Evolutionary conservation across 371 early-diverging fungal genomes (phyloP), one percentile per base, ranked within the genome.

Genomic region (Syncephalis fuscata): DNA sequence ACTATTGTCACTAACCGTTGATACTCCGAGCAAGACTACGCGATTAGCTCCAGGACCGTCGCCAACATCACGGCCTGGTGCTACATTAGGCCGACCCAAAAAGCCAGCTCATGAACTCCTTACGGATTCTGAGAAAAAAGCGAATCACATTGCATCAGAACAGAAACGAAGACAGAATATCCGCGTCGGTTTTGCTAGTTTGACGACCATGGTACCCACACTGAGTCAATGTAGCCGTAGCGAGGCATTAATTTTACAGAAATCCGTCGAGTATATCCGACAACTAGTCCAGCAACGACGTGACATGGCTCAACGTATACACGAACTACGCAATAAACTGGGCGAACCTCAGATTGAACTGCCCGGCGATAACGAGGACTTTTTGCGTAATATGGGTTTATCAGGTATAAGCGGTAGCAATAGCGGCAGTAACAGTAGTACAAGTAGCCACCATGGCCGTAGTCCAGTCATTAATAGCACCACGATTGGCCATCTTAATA

Each of bases 101-200:
- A 44, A 44, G 22, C 22, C 22, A 11, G 5, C 3, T 3, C 44
- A 44, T 44, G 85, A 89, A 54, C 66, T 89, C 14, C 63, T 92
- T 55, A 86, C 92, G 1, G 88, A 86, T 46, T 79, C 81, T 14
- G 89, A 92, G 56, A 92, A 93, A 63, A 78, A 85, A 47, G 84
- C 88, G 3, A 94, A 92, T 63, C 95, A 94, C 63, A 92, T 94
- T 60, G 88, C 85, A 0, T 83, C 84, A 9, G 92, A 92, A 61
- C 85, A 92, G 58, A 84, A 87, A 57, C 78, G 92, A 49, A 68
- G 92, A 32, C 82, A 82, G 41, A 85, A 85, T 56, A 92, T 90
- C 55, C 66, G 84, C 25, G 60, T 69, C 16, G 88, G 88, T 8
- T 88, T 88, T 61, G 84, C 82, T 54, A 74, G 80, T 58, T 73